Evolutionary conservation across 768 basidiomycete genomes (phyloP), one percentile per base, ranked within the genome.

Genomic region (Tricholoma bakamatsutake): DNA sequence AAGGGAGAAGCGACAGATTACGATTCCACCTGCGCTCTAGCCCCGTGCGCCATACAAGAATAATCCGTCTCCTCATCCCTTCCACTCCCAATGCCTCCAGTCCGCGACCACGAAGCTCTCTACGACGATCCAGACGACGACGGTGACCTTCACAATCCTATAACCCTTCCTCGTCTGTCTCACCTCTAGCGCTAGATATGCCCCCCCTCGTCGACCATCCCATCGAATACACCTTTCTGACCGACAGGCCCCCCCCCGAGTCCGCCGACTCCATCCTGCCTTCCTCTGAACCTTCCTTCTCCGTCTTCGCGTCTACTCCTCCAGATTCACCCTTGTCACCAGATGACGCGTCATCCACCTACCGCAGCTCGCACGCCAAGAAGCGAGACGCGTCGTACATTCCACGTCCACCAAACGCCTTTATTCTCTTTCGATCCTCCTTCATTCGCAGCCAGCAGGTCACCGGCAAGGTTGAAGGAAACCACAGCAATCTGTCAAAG

Each of bases 361-460:
- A 69, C 28, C 78, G 78, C 21, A 57, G 66, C 13, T 78, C 76
- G 54, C 83, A 86, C 64, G 76, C 76, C 55, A 86, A 82, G 74
- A 80, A 81, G 64, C 80, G 83, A 53, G 84, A 86, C 63, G 80
- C 84, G 53, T 81, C 80, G 2, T 85, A 90, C 69, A 91, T 90
- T 69, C 89, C 88, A 40, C 84, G 89, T 48, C 88, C 89, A 6
- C 88, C 88, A 24, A 91, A 90, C 70, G 88, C 89, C 57, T 91
- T 90, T 72, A 91, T 90, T 62, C 84, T 90, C 68, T 91, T 90
- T 70, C 82, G 88, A 61, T 87, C 86, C 21, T 83, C 81, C 30
- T 90, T 90, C 71, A 88, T 90, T 67, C 77, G 80, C 31, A 83
- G 81, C 62, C 81, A 88, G 67, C 82, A 84, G 61, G 83, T 90